Conservation (phyloP, 2,329 filamentous ascomycete genomes). For the Pseudogymnoascus sp. region DNA sequence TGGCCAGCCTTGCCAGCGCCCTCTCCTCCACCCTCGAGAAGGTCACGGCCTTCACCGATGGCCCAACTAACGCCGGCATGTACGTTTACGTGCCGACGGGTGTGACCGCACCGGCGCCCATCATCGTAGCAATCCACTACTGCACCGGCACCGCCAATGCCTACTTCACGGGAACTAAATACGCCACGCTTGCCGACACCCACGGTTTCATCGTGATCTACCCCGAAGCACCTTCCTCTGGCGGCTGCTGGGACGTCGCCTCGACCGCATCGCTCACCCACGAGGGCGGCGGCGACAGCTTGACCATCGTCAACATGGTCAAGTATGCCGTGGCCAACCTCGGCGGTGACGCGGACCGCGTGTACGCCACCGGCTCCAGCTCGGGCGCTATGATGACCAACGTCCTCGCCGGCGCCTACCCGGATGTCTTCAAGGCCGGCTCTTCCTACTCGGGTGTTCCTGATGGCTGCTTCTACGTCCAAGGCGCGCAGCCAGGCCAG, state of each 20-base stretch:
- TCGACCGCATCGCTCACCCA: conserved; percentile 43
- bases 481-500: conserved; percentile 33
- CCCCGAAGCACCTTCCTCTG: conserved; percentile 42
- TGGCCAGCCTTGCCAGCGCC: background rate
- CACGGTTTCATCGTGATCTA: conserved; percentile 54
- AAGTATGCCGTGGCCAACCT: conserved; percentile 44
- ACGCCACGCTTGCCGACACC: conserved; percentile 38
- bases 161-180: conserved; percentile 20
- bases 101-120: conserved; percentile 15
- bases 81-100: conserved; percentile 21
- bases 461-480: conserved; percentile 33
- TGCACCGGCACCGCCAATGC: conserved; percentile 11
- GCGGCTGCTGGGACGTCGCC: conserved; percentile 51
- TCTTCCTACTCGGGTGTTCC: conserved; percentile 37
- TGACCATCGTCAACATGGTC: conserved; percentile 51
- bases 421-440: conserved; percentile 38
- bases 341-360: conserved; percentile 39
- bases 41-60: conserved; percentile 17
- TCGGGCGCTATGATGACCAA: conserved; percentile 46
- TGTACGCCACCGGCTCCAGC: conserved; percentile 45
- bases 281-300: conserved; percentile 47
- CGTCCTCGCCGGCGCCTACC: conserved; percentile 39
- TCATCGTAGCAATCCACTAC: conserved; percentile 20
- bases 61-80: conserved; percentile 20
- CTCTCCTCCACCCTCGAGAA: conserved; percentile 12